Percentiles rank a stretch among this genome's conserved stretches.
These are phyloP conservation scores for Alternaria dauci DNA, from an alignment of 2,329 filamentous ascomycete genomes.

Conservation along the genomic window DNA sequence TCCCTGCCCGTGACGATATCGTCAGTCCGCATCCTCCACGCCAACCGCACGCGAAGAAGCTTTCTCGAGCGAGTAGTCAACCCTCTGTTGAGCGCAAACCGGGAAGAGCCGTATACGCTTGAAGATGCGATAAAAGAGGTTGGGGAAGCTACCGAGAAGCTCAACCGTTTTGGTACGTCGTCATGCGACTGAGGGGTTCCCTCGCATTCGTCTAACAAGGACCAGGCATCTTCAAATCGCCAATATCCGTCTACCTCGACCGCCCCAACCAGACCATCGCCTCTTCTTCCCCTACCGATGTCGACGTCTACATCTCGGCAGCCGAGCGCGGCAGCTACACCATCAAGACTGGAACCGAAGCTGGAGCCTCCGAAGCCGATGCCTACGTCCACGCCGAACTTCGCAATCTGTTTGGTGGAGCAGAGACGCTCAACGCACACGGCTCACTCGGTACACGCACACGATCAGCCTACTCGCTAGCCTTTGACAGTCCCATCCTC, in stretches of 20 bases:
- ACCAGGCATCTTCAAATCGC: constrained; percentile 84
- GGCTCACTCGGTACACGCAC: constrained; percentile 90
- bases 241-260: constrained; percentile 83
- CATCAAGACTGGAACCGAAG: constrained; percentile 92
- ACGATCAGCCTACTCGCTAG: constrained; percentile 87
- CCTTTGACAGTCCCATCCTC: constrained; percentile 81
- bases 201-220: constrained; percentile 23
- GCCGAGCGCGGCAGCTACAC: constrained; percentile 83
- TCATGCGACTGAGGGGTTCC: constrained; percentile 4
- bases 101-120: constrained; percentile 75
- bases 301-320: constrained; percentile 81
- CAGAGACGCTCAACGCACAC: constrained; percentile 86
- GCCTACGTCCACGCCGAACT: constrained; percentile 87
- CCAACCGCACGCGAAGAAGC: constrained; percentile 78
- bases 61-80: constrained; percentile 85
- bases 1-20: constrained; percentile 88
- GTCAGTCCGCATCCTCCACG: constrained; percentile 83
- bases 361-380: constrained; percentile 92
- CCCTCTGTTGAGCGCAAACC: constrained; percentile 75
- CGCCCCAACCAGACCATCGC: constrained; percentile 74
- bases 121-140: constrained; percentile 77
- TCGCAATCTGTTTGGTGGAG: constrained; percentile 93
- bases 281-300: constrained; percentile 75
- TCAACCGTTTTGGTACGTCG: constrained; percentile 77
- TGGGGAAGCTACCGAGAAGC: constrained; percentile 73